Percentiles rank a stretch among this genome's conserved stretches.
Evolutionary conservation across 1,284 basidiomycete genomes (phyloP).

Genomic region (Papiliotrema flavescens): DNA sequence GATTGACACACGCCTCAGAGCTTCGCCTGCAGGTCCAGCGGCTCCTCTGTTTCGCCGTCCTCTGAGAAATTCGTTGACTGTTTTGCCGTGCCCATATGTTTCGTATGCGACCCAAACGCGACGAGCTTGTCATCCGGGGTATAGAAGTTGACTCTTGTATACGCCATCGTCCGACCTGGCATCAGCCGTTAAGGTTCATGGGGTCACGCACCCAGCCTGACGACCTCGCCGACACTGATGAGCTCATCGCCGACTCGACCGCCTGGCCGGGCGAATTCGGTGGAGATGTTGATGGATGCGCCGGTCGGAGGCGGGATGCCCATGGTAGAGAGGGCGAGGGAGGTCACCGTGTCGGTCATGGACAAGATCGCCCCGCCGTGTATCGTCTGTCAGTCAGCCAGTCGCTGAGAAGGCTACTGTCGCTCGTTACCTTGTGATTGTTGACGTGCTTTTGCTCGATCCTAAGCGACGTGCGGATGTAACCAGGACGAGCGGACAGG

Average conservation of each 20-base stretch:
- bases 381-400: slow-evolving; percentile 35
- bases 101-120: slow-evolving; percentile 48
- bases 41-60: slow-evolving; percentile 38
- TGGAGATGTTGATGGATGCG: slow-evolving; percentile 44
- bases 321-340: slow-evolving; percentile 42
- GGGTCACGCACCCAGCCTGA: slow-evolving; percentile 36
- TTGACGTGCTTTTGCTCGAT: slow-evolving; percentile 45
- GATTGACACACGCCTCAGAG: slow-evolving; percentile 7
- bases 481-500: slow-evolving; percentile 37
- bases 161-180: slow-evolving; percentile 36
- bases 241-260: slow-evolving; percentile 37
- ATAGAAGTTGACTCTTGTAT: slow-evolving; percentile 41
- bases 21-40: slow-evolving; percentile 11
- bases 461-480: slow-evolving; percentile 34
- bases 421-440: slow-evolving; percentile 41
- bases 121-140: slow-evolving; percentile 36
- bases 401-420: neutral
- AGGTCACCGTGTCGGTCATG: slow-evolving; percentile 47
- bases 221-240: slow-evolving; percentile 38
- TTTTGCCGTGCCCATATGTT: slow-evolving; percentile 38
- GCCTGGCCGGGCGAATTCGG: slow-evolving; percentile 47
- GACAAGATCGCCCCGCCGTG: slow-evolving; percentile 48
- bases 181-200: neutral
- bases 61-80: slow-evolving; percentile 23
- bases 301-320: slow-evolving; percentile 47